These are phyloP conservation scores for Kwoniella sp. DNA, from an alignment of 768 basidiomycete species.

Conservation along the genomic window DNA sequence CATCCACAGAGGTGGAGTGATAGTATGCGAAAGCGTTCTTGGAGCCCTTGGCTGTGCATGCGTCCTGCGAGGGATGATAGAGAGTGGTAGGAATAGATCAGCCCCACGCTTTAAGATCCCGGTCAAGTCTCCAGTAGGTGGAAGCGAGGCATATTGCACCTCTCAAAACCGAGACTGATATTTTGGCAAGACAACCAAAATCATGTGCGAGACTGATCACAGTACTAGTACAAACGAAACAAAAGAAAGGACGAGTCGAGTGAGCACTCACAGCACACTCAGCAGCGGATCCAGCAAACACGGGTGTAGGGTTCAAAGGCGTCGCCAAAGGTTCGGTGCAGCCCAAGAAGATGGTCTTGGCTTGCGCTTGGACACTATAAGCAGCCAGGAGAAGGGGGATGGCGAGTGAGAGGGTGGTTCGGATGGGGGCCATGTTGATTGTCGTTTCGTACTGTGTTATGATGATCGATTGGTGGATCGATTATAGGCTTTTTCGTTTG, in stretches of 20 bases:
- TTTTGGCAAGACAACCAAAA: not conserved
- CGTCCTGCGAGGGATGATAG: not conserved
- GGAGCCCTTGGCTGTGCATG: slow-evolving; percentile 2
- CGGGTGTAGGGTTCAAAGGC: slow-evolving; percentile 7
- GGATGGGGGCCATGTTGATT: slow-evolving; percentile 10
- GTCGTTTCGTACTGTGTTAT: too few relatives aligned
- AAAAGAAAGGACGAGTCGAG: not conserved
- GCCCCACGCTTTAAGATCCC: too few relatives aligned
- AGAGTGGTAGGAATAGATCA: too few relatives aligned
- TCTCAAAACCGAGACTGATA: too few relatives aligned
- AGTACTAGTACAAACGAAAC: too few relatives aligned
- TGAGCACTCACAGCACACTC: slow-evolving; percentile 14
- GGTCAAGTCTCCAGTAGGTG: too few relatives aligned
- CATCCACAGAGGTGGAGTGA: not conserved
- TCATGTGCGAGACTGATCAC: not conserved
- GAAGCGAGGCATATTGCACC: too few relatives aligned
- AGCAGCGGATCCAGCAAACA: not conserved
- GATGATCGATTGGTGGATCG: not conserved
- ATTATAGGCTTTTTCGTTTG: not conserved
- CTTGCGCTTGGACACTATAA: not conserved
- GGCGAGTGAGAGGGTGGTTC: slow-evolving; percentile 14
- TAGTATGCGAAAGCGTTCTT: slow-evolving; percentile 19
- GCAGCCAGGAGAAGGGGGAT: slow-evolving; percentile 8
- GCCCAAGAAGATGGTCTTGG: slow-evolving; percentile 10
- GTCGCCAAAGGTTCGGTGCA: slow-evolving; percentile 17